Base-by-base conservation (phyloP, 2,329 filamentous ascomycete genomes). In the Ceratocystis variospora region DNA sequence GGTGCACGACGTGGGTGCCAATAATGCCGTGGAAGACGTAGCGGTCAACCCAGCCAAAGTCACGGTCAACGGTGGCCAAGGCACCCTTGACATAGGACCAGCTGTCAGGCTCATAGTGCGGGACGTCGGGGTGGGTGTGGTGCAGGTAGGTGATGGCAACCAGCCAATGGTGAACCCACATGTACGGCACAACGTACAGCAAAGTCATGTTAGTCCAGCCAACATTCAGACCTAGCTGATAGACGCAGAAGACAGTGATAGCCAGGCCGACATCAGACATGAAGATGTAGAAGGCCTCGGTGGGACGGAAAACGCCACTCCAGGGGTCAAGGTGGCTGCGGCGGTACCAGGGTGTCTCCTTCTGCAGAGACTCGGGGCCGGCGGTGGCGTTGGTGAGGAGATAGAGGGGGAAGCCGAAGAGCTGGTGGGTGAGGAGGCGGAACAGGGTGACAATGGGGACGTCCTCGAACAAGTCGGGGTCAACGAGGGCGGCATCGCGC, bases 131-230 rank as follows among this genome's bases (percentile, higher is more conserved):
- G 44, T 70, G 69, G 66, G 84, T 87, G 79, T 89, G 87, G 75
- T 89, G 87, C 22, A 89, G 84, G 75, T 87, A 89, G 61, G 87
- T 89, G 72, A 89, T 89, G 69, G 85, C 85, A 22, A 89, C 85
- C 65, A 88, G 79, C 85, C 85, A 88, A 78, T 87, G 83, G 77
- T 88, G 84, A 44, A 87, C 80, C 85, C 85, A 88, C 68, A 87
- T 72, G 74, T 87, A 89, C 17, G 87, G 86, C 45, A 86, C 77
- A 33, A 79, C 77, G 73, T 87, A 88, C 17, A 87, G 75, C 59
- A 85, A 75, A 65, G 81, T 75, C 17, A 85, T 78, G 53, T 67
- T 67, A 55, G 80, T 86, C 71, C 79, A 79, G 69, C 76, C 77
- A 46, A 67, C 66, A 50, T 62, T 63, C 41, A 67, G 55, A 46